Base-by-base conservation (phyloP, 306 rosid species). In the Trichosanthes cucumerina region DNA sequence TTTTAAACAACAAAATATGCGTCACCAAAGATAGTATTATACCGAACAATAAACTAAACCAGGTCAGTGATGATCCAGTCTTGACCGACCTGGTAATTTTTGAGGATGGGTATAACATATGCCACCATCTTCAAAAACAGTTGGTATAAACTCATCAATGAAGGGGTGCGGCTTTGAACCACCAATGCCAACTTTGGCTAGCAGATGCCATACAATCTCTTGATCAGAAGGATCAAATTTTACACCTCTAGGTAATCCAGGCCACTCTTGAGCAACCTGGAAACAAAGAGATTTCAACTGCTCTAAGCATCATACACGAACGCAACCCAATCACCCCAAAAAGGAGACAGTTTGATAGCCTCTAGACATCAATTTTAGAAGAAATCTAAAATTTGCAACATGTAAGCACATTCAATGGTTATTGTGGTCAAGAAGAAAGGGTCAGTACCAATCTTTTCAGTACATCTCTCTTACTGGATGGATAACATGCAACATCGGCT, bases 221-320 rank as follows among this genome's bases (percentile, higher is more conserved):
- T 33, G 47, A 36, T 79, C 81, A 13, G 81, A 79, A 21, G 81
- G 81, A 50, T 79, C 81, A 79, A 79, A 79, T 66, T 79, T 79
- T 33, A 79, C 81, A 18, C 81, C 81, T 34, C 76, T 62, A 33
- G 81, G 81, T 24, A 79, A 31, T 33, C 77, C 81, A 6, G 81
- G 46, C 81, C 81, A 79, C 46, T 79, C 81, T 23, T 62, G 81
- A 65, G 66, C 54, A 66, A 63, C 81, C 81, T 79, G 49, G n/a
- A 73, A 72, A 71, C 75, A 80, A 39, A 75, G 78, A 80, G 23
- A 73, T 73, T 16, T 73, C 78, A 8, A 73, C 62, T 9, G 60
- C 44, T 49, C 43, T 73, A 47, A 49, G 78, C 16, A 73, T 28
- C 78, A 73, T 26, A 44, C 26, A 26, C 1, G 10, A 28, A 72